Evolutionary conservation across 148 eudicot genomes (phyloP), one percentile per base, ranked within the genome.

Genomic region (Chenopodium suecicum): DNA sequence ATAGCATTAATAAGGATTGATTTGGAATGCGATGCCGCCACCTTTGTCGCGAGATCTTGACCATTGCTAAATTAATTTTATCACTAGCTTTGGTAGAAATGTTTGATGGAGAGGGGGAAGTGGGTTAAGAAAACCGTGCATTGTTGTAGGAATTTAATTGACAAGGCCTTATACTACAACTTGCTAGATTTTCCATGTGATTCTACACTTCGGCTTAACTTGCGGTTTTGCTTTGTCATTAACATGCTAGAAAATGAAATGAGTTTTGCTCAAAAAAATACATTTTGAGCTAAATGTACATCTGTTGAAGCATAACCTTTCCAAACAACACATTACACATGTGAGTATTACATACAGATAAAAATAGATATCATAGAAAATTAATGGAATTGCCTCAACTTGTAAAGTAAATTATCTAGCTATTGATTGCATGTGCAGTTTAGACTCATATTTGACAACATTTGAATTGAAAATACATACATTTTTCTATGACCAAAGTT

Each of bases 31-130:
- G 9, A 62, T 62, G 66, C 66, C 10, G 66, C 66, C 60, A 17
- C 34, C 32, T 46, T n/a, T 73, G 76, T 48, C 76, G 76, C 76
- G 23, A 47, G 60, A 73, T 47, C 60, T 73, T 48, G 76, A 73
- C 76, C 76, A 19, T 44, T 10, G 6, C 16, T 48, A n/a, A 11
- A 47, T 47, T 73, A 11, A 47, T 23, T 73, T 47, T 70, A 62
- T 62, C 66, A 62, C 66, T 62, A 62, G 66, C 2, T 62, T 62
- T 22, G 66, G 66, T 62, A 22, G 66, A 62, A 62, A 62, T 62
- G 27, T 62, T 62, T 62, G 25, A 22, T 62, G 66, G 27, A 62
- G 66, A 70, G 22, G 48, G 44, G 19, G 74, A 5, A 70, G 23
- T 1, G 7, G 66, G 66, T 20, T 62, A 62, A 62, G 66, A 77